Conservation (phyloP, 495 filamentous ascomycete genomes). For the Aspergillus indologenus region DNA sequence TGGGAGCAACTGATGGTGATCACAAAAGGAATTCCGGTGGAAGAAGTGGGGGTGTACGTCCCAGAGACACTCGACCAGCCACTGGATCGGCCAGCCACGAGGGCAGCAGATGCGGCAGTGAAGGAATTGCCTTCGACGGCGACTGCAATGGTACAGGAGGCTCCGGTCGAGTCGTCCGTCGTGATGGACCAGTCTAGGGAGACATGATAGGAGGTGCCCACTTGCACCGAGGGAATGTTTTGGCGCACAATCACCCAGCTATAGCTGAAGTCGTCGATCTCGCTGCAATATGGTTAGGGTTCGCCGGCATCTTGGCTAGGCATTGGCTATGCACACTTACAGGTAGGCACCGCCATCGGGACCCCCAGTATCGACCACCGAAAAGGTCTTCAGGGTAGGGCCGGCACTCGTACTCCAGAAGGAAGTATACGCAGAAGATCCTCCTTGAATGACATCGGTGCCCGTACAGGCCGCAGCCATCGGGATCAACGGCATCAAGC, state of each 20-base stretch:
- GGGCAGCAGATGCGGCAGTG: not conserved
- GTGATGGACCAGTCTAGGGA: not conserved
- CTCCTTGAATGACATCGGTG: not conserved
- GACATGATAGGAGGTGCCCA: not conserved
- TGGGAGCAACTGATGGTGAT: slow-evolving; percentile 1
- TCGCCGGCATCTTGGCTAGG: not conserved
- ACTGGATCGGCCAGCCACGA: not conserved
- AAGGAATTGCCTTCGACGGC: not conserved
- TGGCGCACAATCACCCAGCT: not conserved
- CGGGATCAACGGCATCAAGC: not conserved
- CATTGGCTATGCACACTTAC: not conserved
- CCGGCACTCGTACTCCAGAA: slow-evolving; percentile 1
- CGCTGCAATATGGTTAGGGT: not conserved
- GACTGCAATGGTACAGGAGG: not conserved
- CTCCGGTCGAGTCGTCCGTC: not conserved
- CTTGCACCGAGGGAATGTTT: not conserved
- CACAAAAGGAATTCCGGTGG: not conserved
- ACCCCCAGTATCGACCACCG: not conserved
- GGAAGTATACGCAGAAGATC: not conserved
- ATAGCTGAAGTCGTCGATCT: not conserved
- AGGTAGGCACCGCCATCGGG: slow-evolving; percentile 4
- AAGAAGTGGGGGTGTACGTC: not conserved
- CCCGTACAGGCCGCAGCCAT: not conserved
- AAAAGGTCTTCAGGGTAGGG: not conserved
- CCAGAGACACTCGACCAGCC: not conserved